Base-by-base conservation (phyloP, 108 stramenopile genomes). In the Nannochloropsis gaditana region DNA sequence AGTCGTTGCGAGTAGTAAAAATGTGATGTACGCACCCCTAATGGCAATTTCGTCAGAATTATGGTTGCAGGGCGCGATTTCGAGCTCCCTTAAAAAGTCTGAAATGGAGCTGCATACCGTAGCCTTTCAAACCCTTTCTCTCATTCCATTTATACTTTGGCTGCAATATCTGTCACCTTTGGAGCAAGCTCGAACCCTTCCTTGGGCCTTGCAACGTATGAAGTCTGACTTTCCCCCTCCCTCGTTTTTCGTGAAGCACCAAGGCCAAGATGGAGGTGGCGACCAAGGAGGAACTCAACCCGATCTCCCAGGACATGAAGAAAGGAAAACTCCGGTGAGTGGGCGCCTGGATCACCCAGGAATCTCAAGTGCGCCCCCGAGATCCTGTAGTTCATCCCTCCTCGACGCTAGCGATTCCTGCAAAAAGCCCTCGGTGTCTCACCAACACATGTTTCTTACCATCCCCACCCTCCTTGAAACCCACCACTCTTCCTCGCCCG, bases 181-280 rank as follows among this genome's bases (percentile, higher is more conserved):
- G 31, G 31, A 31, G 31, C 0, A 31, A 31, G 31, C 31, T 31
- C 31, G 31, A 31, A 31, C 31, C 31, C 31, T 31, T 31, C 31
- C 31, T 31, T 31, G 31, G 31, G 31, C 31, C 31, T 31, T 31
- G 31, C 31, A 31, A 31, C 31, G 8, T n/a, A 73, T 73, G 59
- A 73, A n/a, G 4, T 5, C 15, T 73, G 59, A n/a, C 59, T n/a
- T 73, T n/a, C 80, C 73, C 42, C 59, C 31, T 86, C 21, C 41
- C 83, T 31, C 21, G 11, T 11, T 42, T 31, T 15, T 83, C 6
- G 11, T n/a, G 44, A 41, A 88, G 95, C 94, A 95, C 96, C 91
- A 95, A 95, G 93, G 96, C 96, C 81, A 99, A 99, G 92, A 96
- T 98, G 97, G 99, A 99, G 90, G 94, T 98, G 44, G 94, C 96